A percentile compares a stretch with the other conserved stretches of the same genome.
phyloP scores from a whole-genome alignment of 345 rosid species.

The Combretum micranthum region DNA sequence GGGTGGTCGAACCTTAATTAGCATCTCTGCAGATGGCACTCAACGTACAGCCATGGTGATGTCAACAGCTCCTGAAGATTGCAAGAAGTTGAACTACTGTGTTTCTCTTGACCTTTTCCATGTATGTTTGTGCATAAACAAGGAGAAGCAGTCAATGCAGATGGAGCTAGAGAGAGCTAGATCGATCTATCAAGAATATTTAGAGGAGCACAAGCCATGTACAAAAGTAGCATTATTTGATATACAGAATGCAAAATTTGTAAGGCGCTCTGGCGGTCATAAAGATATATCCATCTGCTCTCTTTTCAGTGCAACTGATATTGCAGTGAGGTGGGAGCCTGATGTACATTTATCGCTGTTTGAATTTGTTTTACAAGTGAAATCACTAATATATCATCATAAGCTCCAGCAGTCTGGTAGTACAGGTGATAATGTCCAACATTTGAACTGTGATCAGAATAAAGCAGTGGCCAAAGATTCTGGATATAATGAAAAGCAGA shows the following conservation, averaged over 20 bases:
- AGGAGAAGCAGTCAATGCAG: slow-evolving; percentile 82
- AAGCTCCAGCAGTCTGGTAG: slow-evolving; percentile 41
- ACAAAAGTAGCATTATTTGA: slow-evolving; percentile 61
- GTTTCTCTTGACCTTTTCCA: slow-evolving; percentile 73
- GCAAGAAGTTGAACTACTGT: slow-evolving; percentile 57
- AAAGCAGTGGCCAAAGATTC: slow-evolving; percentile 36
- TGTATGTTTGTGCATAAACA: slow-evolving; percentile 62
- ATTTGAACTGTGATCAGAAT: slow-evolving; percentile 32
- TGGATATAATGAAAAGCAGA: slow-evolving; percentile 49
- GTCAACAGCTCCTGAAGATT: slow-evolving; percentile 45
- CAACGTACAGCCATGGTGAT: slow-evolving; percentile 63
- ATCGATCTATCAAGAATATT: slow-evolving; percentile 68
- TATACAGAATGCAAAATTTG: slow-evolving; percentile 81
- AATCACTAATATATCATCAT: slow-evolving; percentile 47
- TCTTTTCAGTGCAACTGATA: slow-evolving; percentile 89
- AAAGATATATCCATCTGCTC: slow-evolving; percentile 85
- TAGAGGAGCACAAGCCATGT: slow-evolving; percentile 49
- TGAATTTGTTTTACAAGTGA: slow-evolving; percentile 69
- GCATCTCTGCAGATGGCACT: slow-evolving; percentile 66
- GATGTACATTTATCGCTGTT: slow-evolving; percentile 71
- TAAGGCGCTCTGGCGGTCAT: slow-evolving; percentile 80
- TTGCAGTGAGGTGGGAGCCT: slow-evolving; percentile 87
- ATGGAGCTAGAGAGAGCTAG: slow-evolving; percentile 86
- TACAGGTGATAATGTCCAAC: slow-evolving; percentile 28
- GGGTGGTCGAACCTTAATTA: slow-evolving; percentile 72